phyloP scores from a whole-genome alignment of 2,329 filamentous ascomycete genomes.

The Dactylonectria estremocensis region DNA sequence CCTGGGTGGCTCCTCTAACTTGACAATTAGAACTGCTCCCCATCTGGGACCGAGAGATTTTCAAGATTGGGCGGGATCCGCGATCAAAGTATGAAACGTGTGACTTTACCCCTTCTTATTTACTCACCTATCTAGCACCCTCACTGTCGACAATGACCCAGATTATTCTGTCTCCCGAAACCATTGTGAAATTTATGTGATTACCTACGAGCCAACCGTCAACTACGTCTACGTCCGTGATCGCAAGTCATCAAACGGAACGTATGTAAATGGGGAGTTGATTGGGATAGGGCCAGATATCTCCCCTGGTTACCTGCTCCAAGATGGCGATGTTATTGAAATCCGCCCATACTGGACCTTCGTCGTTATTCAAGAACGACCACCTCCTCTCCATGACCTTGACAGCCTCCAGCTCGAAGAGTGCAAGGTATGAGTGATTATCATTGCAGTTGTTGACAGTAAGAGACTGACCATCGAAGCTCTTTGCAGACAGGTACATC shows the following conservation, averaged over 20 bases:
- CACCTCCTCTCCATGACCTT: slow-evolving; percentile 44
- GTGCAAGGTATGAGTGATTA: slow-evolving; percentile 46
- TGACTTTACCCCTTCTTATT: neutral
- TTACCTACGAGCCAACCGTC: slow-evolving; percentile 63
- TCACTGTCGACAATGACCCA: slow-evolving; percentile 56
- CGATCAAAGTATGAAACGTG: slow-evolving; percentile 50
- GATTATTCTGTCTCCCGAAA: slow-evolving; percentile 63
- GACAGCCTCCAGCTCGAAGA: slow-evolving; percentile 52
- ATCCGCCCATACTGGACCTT: slow-evolving; percentile 58
- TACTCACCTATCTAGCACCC: slow-evolving; percentile 50
- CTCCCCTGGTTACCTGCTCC: slow-evolving; percentile 63
- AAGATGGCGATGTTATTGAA: slow-evolving; percentile 65
- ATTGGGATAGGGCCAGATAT: slow-evolving; percentile 59
- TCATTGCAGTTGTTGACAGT: too few species aligned
- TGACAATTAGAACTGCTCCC: slow-evolving; percentile 46
- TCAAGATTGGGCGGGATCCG: slow-evolving; percentile 56
- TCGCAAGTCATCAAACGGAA: slow-evolving; percentile 68
- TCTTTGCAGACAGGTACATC: slow-evolving; percentile 54
- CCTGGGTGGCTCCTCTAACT: slow-evolving; percentile 31
- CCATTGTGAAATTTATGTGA: slow-evolving; percentile 70
- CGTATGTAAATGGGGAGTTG: slow-evolving; percentile 63
- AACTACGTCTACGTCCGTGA: slow-evolving; percentile 70
- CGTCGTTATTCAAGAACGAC: slow-evolving; percentile 50
- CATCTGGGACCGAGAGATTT: slow-evolving; percentile 50
- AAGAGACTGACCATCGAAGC: slow-evolving; percentile 37